phyloP scores from a whole-genome alignment of 2,329 filamentous ascomycete species.

The Fusarium bulbicola region DNA sequence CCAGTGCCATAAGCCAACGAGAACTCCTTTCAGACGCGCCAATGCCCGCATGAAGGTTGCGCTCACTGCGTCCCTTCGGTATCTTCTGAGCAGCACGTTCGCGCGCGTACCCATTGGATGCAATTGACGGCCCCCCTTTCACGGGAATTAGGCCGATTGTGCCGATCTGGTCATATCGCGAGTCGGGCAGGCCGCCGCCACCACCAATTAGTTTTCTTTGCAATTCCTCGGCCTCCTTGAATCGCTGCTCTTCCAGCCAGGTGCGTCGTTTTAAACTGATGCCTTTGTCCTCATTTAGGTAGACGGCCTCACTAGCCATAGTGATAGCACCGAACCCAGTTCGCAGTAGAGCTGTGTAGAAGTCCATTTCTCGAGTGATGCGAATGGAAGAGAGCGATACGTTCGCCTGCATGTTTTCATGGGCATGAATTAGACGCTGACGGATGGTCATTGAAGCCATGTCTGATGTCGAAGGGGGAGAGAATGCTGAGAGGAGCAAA shows the following conservation, averaged over 20 bases:
- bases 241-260: constrained; percentile 90
- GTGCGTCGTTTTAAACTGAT: constrained; percentile 80
- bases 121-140: constrained; percentile 54
- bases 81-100: constrained; percentile 74
- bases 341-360: constrained; percentile 89
- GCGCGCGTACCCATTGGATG: constrained; percentile 70
- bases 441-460: constrained; percentile 53
- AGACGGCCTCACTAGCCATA: constrained; percentile 94
- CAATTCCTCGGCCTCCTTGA: constrained; percentile 76
- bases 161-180: constrained; percentile 62
- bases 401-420: constrained; percentile 91
- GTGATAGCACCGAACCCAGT: constrained; percentile 89
- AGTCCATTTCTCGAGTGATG: constrained; percentile 89
- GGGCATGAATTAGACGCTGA: constrained; percentile 75
- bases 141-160: constrained; percentile 66
- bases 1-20: constrained; percentile 78
- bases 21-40: constrained; percentile 82
- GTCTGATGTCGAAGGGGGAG: constrained; percentile 43
- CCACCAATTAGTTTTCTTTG: constrained; percentile 61
- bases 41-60: constrained; percentile 69
- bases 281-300: constrained; percentile 85
- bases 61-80: constrained; percentile 56
- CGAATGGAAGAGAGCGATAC: constrained; percentile 83
- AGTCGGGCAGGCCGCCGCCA: constrained; percentile 57
- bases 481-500: constrained; percentile 73